Conservation (phyloP, 306 rosid genomes). For the Mucuna pruriens region DNA sequence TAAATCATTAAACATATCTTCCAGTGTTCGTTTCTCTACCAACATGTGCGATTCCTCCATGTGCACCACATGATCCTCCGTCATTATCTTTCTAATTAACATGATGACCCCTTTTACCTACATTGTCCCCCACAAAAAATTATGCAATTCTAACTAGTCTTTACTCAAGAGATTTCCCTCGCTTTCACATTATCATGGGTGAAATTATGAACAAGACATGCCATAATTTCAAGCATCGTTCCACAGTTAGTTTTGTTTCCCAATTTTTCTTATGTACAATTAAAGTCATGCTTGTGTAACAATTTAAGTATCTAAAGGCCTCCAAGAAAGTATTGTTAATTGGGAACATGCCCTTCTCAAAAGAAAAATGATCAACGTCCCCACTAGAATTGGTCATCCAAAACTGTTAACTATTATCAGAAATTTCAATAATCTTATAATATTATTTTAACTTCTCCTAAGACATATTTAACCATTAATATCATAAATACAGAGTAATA, state of each 20-base stretch:
- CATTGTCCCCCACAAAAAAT: slow-evolving; percentile 42
- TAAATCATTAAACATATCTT: slow-evolving; percentile 43
- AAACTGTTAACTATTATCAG: not conserved
- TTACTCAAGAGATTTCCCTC: slow-evolving; percentile 21
- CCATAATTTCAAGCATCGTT: slow-evolving; percentile 32
- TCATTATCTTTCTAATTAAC: slow-evolving; percentile 54
- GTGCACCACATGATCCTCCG: slow-evolving; percentile 55
- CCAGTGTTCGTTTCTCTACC: slow-evolving; percentile 46
- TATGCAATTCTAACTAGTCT: slow-evolving; percentile 30
- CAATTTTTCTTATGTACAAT: not conserved
- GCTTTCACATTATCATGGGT: slow-evolving; percentile 36
- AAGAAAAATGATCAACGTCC: not conserved
- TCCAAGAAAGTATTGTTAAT: not conserved
- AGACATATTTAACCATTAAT: not conserved
- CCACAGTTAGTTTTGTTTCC: not conserved
- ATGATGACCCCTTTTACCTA: slow-evolving; percentile 52
- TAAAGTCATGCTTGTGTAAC: slow-evolving; percentile 35
- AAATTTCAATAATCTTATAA: not conserved
- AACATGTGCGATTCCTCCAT: slow-evolving; percentile 54
- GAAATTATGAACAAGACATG: slow-evolving; percentile 27
- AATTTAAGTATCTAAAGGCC: slow-evolving; percentile 6
- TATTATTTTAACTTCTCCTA: not conserved
- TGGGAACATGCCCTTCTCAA: not conserved
- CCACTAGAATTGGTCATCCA: not conserved
- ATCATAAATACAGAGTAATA: not conserved